Percentiles rank a stretch among this genome's conserved stretches.
phyloP scores from a whole-genome alignment of 2,329 filamentous ascomycete species.

The Exophiala sp. region DNA sequence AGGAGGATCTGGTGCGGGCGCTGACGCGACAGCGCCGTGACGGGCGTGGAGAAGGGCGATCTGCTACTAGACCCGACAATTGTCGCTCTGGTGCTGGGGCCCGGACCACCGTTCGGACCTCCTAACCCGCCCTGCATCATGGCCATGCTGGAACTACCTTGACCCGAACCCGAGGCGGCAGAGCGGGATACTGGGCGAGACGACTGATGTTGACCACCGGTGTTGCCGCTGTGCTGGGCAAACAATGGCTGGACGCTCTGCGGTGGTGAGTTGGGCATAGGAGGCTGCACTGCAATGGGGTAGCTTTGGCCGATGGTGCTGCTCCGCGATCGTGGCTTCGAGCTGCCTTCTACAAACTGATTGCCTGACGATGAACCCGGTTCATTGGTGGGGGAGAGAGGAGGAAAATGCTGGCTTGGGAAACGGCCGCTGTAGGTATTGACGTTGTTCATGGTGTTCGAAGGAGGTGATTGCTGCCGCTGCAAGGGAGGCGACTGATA shows the following conservation, averaged over 20 bases:
- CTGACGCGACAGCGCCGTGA: constrained; percentile 23
- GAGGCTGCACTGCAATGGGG: constrained; percentile 19
- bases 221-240: constrained; percentile 23
- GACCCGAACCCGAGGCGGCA: constrained; percentile 2
- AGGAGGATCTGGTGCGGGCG: constrained; percentile 38
- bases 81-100: constrained; percentile 17
- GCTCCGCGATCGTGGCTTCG: constrained; percentile 21
- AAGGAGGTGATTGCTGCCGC: constrained; percentile 1
- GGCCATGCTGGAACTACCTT: not conserved
- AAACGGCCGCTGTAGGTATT: constrained; percentile 19
- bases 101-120: constrained; percentile 1
- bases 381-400: constrained; percentile 20
- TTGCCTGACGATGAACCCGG: constrained; percentile 9
- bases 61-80: constrained; percentile 12
- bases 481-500: constrained; percentile 18
- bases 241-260: constrained; percentile 24
- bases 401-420: constrained; percentile 22
- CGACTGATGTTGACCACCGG: constrained; percentile 1
- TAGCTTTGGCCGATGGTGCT: constrained; percentile 27
- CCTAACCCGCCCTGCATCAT: constrained; percentile 4
- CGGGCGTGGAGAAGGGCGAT: constrained; percentile 27
- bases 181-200: constrained; percentile 25
- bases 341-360: constrained; percentile 11
- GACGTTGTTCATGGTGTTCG: not conserved
- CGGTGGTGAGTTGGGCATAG: constrained; percentile 21